A percentile compares a stretch with the other conserved stretches of the same genome.
Evolutionary conservation across 75 land plant species (phyloP).

Genomic region (Cryptomeria japonica): DNA sequence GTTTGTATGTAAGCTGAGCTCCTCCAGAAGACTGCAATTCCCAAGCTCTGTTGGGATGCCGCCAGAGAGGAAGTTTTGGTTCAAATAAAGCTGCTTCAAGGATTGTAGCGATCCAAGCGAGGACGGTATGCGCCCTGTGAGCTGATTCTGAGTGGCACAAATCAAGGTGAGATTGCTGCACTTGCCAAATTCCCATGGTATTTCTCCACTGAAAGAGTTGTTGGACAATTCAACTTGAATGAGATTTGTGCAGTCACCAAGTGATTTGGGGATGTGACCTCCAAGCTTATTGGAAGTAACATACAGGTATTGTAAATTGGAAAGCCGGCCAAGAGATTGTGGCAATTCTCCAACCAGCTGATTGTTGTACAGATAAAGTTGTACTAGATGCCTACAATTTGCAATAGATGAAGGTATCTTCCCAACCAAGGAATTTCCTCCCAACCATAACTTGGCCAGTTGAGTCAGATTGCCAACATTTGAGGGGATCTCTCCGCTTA

Average conservation of each 20-base stretch:
- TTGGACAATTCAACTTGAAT: conserved; percentile 22
- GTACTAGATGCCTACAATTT: conserved; percentile 27
- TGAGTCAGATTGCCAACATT: conserved; percentile 14
- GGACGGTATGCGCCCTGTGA: not conserved
- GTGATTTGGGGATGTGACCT: conserved; percentile 30
- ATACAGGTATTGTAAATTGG: conserved; percentile 29
- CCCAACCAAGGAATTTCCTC: conserved; percentile 48
- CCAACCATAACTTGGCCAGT: conserved; percentile 6
- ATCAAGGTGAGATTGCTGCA: too few relatives aligned
- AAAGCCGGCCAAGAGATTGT: conserved; percentile 26
- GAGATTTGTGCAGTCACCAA: conserved; percentile 27
- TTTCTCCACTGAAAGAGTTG: conserved; percentile 44
- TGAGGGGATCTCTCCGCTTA: conserved; percentile 27
- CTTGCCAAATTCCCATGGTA: conserved; percentile 47
- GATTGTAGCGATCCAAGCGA: not conserved
- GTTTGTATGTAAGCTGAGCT: too few relatives aligned
- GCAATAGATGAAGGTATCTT: conserved; percentile 41
- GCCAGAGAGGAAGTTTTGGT: not conserved
- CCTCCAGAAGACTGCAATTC: not conserved
- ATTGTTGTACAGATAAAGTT: conserved; percentile 38
- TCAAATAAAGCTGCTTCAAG: not conserved
- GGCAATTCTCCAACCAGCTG: conserved; percentile 43
- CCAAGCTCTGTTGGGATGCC: not conserved
- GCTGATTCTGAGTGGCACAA: too few relatives aligned
- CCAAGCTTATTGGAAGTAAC: conserved; percentile 28